Evolutionary conservation across 495 filamentous ascomycete genomes (phyloP).

Genomic region (Lichenothelia convexa): DNA sequence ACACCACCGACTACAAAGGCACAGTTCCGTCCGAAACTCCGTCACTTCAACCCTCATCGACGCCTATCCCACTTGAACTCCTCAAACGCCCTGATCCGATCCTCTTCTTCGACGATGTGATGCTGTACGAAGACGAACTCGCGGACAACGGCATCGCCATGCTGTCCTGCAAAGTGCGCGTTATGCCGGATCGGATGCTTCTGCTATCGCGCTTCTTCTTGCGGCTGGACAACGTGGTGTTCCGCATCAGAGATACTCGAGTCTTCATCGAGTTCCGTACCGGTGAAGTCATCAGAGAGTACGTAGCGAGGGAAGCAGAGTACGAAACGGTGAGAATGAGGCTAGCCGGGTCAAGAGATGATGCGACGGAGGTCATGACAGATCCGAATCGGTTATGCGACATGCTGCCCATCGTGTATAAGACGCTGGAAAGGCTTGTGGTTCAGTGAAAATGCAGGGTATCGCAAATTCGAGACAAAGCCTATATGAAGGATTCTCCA

Average conservation of each 20-base stretch:
- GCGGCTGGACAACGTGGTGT: conserved; percentile 73
- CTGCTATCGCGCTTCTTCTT: conserved; percentile 81
- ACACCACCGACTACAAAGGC: conserved; percentile 70
- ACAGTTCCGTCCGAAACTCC: conserved; percentile 24
- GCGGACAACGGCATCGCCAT: conserved; percentile 92
- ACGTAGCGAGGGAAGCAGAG: conserved; percentile 58
- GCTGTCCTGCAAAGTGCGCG: conserved; percentile 70
- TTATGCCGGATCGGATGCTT: conserved; percentile 75
- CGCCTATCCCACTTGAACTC: conserved; percentile 63
- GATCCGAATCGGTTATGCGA: conserved; percentile 66
- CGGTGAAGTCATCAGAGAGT: conserved; percentile 75
- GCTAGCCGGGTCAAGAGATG: conserved; percentile 51
- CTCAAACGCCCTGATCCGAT: conserved; percentile 80
- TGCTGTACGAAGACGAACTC: conserved; percentile 92
- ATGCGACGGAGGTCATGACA: conserved; percentile 57
- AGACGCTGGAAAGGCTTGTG: conserved; percentile 26
- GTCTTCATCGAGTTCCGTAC: conserved; percentile 77
- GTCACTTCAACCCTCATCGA: conserved; percentile 31
- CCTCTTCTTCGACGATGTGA: conserved; percentile 81
- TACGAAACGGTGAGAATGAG: conserved; percentile 62
- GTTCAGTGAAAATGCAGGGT: no score
- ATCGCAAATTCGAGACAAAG: no score
- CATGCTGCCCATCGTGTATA: conserved; percentile 52
- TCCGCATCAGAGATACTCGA: conserved; percentile 74
- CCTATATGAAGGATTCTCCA: no score